Evolutionary conservation across 306 rosid genomes (phyloP).

Genomic region (Echinosophora koreensis): DNA sequence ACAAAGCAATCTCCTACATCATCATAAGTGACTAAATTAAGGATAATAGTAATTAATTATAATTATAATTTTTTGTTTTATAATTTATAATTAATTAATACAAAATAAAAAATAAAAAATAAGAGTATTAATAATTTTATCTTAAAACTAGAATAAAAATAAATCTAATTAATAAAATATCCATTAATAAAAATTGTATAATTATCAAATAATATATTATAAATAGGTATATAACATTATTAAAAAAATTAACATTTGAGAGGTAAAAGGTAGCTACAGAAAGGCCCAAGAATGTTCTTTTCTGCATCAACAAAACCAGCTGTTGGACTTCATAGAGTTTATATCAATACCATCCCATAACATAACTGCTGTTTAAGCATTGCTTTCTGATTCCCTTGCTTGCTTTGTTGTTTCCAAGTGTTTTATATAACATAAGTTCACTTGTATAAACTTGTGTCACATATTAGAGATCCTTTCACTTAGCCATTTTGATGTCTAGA

Average conservation of each 20-base stretch:
- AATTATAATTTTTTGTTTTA: too few relatives aligned
- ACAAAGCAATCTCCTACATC: too few relatives aligned
- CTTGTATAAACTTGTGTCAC: constrained; percentile 24
- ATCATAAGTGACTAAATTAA: too few relatives aligned
- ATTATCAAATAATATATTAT: too few relatives aligned
- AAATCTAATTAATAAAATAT: too few relatives aligned
- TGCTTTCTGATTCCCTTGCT: constrained; percentile 25
- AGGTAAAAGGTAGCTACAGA: constrained; percentile 49
- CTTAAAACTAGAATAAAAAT: too few relatives aligned
- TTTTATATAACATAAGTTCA: not conserved
- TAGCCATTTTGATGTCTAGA: constrained; percentile 64
- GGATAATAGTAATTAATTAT: too few relatives aligned
- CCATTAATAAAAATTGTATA: too few relatives aligned
- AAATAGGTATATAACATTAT: too few relatives aligned
- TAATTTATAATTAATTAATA: too few relatives aligned
- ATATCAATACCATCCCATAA: constrained; percentile 22
- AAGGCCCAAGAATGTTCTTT: constrained; percentile 65
- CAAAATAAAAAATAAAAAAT: too few relatives aligned
- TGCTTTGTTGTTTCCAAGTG: constrained; percentile 16
- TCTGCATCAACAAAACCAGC: constrained; percentile 61
- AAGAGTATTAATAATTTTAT: too few relatives aligned
- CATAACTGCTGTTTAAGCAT: constrained; percentile 35
- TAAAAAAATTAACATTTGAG: not conserved
- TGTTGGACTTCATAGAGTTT: constrained; percentile 19
- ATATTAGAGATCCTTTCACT: constrained; percentile 7